These are phyloP conservation scores for Aspergillus arachidicola DNA, from an alignment of 2,329 filamentous ascomycete species.

Conservation along the genomic window DNA sequence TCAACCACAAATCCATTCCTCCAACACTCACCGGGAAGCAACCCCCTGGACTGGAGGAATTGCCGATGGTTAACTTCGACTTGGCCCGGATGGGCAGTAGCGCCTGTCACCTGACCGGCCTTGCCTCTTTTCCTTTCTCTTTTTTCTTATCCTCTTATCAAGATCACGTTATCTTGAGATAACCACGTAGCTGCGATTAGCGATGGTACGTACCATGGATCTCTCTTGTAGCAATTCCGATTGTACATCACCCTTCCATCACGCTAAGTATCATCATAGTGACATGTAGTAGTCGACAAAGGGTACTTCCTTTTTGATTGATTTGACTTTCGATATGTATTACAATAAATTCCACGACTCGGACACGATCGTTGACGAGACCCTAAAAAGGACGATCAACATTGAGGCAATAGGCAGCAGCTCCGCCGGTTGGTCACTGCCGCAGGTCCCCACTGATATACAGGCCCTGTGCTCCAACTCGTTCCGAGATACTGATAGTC, in stretches of 20 bases:
- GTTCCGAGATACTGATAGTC: slow-evolving; percentile 3
- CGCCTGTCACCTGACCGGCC: background rate
- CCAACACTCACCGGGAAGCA: slow-evolving; percentile 3
- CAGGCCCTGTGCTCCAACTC: background rate
- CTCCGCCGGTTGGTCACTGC: background rate
- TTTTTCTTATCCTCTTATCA: background rate
- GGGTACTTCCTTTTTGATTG: too few species aligned
- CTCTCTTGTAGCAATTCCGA: background rate
- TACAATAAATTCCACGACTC: background rate
- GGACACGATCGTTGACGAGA: background rate
- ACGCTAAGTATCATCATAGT: background rate
- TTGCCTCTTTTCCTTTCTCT: background rate
- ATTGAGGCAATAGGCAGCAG: background rate
- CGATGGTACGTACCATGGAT: background rate
- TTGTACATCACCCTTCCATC: background rate
- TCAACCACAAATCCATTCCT: background rate
- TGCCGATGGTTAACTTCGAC: background rate
- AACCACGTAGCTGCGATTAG: background rate
- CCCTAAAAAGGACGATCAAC: background rate
- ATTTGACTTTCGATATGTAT: background rate
- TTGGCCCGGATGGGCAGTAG: background rate
- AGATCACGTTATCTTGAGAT: background rate
- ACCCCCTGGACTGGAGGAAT: background rate
- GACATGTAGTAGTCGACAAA: background rate
- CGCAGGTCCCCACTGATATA: slow-evolving; percentile 1